These are phyloP conservation scores for Triticum turgidum DNA, from an alignment of 176 grass and related monocot species.

Conservation along the genomic window DNA sequence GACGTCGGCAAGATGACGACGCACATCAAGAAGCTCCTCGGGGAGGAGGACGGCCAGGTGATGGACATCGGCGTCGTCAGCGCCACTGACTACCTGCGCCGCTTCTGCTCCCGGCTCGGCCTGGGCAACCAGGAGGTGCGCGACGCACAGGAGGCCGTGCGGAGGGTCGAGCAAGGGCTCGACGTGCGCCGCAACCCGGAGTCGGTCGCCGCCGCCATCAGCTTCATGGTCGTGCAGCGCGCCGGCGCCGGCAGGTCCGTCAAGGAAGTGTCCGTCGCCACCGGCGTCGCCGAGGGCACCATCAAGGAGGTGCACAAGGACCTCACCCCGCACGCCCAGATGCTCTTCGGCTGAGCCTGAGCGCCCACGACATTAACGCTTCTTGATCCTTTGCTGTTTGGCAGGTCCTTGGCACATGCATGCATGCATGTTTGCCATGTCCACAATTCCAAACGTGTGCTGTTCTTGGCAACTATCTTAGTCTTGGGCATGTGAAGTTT, in stretches of 20 bases:
- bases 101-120: conserved; percentile 36
- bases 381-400: not conserved
- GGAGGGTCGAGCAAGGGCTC: not conserved
- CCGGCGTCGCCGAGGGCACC: conserved; percentile 45
- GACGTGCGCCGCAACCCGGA: conserved; percentile 43
- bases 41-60: conserved; percentile 3
- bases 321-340: conserved; percentile 8
- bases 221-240: conserved; percentile 38
- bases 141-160: conserved; percentile 23
- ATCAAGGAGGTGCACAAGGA: conserved; percentile 48
- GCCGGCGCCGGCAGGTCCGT: conserved; percentile 12
- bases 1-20: conserved; percentile 23
- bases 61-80: conserved; percentile 29
- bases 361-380: not conserved
- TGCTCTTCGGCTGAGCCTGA: conserved; percentile 33
- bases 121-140: conserved; percentile 22
- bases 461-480: conserved; percentile 9
- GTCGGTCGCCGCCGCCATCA: conserved; percentile 39
- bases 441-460: not conserved
- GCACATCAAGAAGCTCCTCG: conserved; percentile 40
- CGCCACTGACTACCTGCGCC: conserved; percentile 27
- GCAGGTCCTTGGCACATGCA: not conserved
- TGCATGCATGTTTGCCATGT: not conserved
- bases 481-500: not conserved
- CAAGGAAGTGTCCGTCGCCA: conserved; percentile 37